Evolutionary conservation across 805 yeast genomes (phyloP), one percentile per base, ranked within the genome.

Genomic region (Metschnikowia santaceciliae): DNA sequence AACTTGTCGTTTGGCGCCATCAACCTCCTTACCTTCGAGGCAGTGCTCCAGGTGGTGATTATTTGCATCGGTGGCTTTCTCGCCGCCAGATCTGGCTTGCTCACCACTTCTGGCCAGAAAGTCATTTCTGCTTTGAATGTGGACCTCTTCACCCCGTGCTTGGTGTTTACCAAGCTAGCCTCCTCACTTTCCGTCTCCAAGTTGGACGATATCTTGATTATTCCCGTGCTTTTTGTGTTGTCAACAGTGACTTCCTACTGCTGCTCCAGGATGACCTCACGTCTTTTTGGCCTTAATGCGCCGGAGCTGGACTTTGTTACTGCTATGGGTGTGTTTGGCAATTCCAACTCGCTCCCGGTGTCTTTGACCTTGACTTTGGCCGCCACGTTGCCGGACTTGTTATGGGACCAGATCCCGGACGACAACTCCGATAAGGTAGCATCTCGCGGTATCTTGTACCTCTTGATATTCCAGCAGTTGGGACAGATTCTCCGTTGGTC

Each of bases 311-410:
- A 92, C 70, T 92, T 89, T 61, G 97, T 94, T 46, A 86, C 95
- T 20, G 98, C 97, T 2, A 94, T 94, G 95, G 90, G 94, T 2
- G 96, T 91, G 5, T 92, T 92, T 70, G 98, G 97, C 48, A 94
- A 92, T 70, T 89, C 96, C 41, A 92, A 92, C 73, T 88, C 96
- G 10, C 78, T 92, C 50, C 98, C 99, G 0, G 98, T 92, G 1
- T 90, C 97, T 0, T 76, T 94, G 57, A 87, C 94, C 1, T 72
- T 94, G 50, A 85, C 96, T 0, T 72, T 87, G 55, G 83, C 91
- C 1, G 84, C 84, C 63, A 83, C 92, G 0, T 71, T 87, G 52
- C 95, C 94, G 2, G 81, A 83, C 55, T 72, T 87, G 53, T 78
- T 82, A 46, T 87, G 95, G 95, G 88, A 83, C 50, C 86, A 83